These are phyloP conservation scores for Talaromyces piceae DNA, from an alignment of 2,329 filamentous ascomycete species.

Conservation along the genomic window DNA sequence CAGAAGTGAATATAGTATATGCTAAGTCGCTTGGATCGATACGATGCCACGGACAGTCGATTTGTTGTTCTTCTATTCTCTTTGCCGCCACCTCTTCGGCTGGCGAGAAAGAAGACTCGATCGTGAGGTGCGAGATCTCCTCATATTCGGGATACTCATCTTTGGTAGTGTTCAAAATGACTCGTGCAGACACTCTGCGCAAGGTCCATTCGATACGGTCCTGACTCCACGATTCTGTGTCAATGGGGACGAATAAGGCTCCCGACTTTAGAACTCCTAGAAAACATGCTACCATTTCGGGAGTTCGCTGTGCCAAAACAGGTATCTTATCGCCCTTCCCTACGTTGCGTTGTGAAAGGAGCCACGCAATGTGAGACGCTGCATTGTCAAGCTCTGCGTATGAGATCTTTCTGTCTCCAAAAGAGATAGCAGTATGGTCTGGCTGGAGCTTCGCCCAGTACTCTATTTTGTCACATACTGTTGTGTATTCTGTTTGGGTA, in stretches of 20 bases:
- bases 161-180: neutral
- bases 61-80: neutral
- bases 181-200: neutral
- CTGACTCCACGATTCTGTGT: neutral
- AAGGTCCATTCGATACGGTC: neutral
- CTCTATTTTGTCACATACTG: neutral
- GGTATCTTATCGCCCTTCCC: neutral
- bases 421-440: neutral
- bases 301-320: neutral
- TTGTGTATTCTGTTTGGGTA: neutral
- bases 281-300: neutral
- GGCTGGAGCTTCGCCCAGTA: neutral
- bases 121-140: neutral
- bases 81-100: neutral
- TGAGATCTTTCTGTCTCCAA: neutral
- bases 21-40: neutral
- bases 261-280: neutral
- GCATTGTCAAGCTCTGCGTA: neutral
- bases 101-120: neutral
- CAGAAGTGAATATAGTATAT: constrained; percentile 17
- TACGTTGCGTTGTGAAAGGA: neutral
- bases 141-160: neutral
- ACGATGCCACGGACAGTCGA: neutral
- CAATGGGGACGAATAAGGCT: neutral
- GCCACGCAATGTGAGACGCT: neutral